Percentiles rank a stretch among this genome's conserved stretches.
phyloP scores from a whole-genome alignment of 805 yeast genomes.

The Saccharomycopsis schoenii region DNA sequence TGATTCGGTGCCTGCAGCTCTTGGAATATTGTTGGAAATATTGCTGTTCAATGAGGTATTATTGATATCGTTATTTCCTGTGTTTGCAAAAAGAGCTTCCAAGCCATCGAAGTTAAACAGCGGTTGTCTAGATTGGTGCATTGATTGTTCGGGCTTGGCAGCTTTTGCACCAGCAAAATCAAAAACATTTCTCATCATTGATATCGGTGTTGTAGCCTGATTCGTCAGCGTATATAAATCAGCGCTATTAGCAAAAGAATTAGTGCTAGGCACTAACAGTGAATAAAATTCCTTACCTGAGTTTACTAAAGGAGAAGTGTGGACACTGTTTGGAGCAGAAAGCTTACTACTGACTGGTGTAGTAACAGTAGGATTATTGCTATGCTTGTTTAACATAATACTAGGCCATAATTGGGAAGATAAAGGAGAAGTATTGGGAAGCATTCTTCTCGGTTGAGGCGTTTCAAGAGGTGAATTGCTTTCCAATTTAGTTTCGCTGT shows the following conservation, averaged over 20 bases:
- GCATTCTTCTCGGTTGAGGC: slow-evolving; percentile 12
- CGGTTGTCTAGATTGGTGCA: neutral
- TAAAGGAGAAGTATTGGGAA: neutral
- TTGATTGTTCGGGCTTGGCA: neutral
- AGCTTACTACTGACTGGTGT: neutral
- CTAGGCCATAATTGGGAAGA: neutral
- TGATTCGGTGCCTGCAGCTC: neutral
- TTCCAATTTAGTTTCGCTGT: neutral
- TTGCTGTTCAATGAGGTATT: neutral
- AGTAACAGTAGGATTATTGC: neutral
- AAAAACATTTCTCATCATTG: neutral
- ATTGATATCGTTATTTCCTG: neutral
- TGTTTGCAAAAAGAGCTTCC: slow-evolving; percentile 6
- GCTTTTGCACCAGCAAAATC: neutral
- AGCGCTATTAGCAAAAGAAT: neutral
- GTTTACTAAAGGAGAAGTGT: neutral
- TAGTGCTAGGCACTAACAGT: neutral
- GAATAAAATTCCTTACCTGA: neutral
- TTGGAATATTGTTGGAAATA: neutral
- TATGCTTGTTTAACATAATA: neutral
- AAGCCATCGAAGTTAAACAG: slow-evolving; percentile 5
- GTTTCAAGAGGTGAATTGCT: slow-evolving; percentile 10
- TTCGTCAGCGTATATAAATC: neutral
- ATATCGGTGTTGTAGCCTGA: neutral
- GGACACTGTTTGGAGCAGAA: neutral